phyloP scores from a whole-genome alignment of 2,329 filamentous ascomycete species.

The Leptodontidium sp. region DNA sequence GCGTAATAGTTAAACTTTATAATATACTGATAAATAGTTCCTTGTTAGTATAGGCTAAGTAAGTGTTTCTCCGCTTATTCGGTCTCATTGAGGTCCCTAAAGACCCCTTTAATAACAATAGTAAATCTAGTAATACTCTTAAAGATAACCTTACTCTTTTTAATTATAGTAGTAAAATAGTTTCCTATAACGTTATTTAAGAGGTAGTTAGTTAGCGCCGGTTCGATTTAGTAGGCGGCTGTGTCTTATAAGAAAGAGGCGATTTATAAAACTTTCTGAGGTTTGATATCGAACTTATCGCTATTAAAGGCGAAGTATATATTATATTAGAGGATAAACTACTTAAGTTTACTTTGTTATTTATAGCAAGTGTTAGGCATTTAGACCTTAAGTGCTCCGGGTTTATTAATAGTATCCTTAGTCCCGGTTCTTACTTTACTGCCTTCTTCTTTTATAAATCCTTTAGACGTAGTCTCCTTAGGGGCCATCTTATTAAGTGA shows the following conservation, averaged over 20 bases:
- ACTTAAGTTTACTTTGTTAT: background rate
- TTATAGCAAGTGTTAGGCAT: background rate
- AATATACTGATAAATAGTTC: no score
- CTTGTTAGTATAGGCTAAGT: no score
- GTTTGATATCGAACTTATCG: background rate
- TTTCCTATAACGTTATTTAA: background rate
- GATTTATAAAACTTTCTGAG: background rate
- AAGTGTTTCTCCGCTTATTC: no score
- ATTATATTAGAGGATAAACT: background rate
- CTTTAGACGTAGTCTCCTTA: background rate
- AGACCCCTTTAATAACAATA: no score
- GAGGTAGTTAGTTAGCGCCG: background rate
- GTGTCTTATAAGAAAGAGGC: background rate
- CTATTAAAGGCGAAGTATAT: constrained; percentile 2
- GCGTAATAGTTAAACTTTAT: no score
- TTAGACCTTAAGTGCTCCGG: background rate
- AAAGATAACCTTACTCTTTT: background rate
- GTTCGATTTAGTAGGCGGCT: background rate
- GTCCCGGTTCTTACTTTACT: background rate
- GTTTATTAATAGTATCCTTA: background rate
- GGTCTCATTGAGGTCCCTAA: no score
- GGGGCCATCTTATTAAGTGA: background rate
- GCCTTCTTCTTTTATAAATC: background rate
- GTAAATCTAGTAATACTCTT: no score
- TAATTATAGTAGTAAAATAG: background rate